Base-by-base conservation (phyloP, 2,329 filamentous ascomycete species). In the Paecilomyces dactylethromorphus region DNA sequence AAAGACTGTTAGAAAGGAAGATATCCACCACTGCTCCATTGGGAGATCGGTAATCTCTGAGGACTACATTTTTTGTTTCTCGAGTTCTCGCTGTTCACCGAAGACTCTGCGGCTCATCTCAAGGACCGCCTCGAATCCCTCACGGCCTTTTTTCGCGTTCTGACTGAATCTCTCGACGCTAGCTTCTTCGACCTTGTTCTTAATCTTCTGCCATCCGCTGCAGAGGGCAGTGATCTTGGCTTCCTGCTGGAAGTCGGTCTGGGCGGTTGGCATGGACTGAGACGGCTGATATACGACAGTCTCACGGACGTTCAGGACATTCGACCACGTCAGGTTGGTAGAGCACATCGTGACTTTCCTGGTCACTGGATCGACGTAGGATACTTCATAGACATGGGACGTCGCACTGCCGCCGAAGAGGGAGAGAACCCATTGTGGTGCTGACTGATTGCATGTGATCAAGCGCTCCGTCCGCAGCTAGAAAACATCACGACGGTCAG, bases 301-400 rank as follows among this genome's bases (percentile, higher is more conserved):
- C 80, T 99, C 94, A 74, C 92, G 90, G 53, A 97, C 92, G 70
- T 85, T 91, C 72, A 97, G 82, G 57, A 99, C 84, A 70, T 97
- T 96, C 63, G 87, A 88, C 84, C 87, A 94, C 7, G 94, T 97
- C 72, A 99, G 81, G 78, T 99, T 99, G 73, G 91, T 91, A 65
- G 90, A 94, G 74, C 92, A 92, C 90, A 99, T 96, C 62, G 92
- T 97, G 70, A 99, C 91, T 64, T 90, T 95, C 78, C 92, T 91
- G 62, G 82, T 81, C 50, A 76, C 70, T 0, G 91, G 91, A 76
- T 97, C 91, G 71, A 99, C 93, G 75, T 97, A 97, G 60, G 90
- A 96, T 52, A 92, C 90, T 80, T 99, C 94, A 76, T 93, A 96
- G 65, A 97, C 92, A 75, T 93, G 89, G 63, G 88, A 93, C 60